Base-by-base conservation (phyloP, 768 basidiomycete genomes). In the Rickenella mellea region DNA sequence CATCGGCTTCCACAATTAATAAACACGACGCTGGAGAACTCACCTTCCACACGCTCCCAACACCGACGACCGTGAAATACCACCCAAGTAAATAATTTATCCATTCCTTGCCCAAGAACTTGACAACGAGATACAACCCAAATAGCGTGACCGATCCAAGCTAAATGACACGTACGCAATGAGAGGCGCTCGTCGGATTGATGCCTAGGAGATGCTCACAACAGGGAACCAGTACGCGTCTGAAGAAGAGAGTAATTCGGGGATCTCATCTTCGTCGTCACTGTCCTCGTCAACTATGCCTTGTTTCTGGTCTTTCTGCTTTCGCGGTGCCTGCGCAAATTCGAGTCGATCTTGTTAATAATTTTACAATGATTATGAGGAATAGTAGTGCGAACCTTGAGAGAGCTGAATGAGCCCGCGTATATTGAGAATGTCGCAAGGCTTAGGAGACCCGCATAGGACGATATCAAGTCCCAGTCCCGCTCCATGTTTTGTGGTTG, bases 181-280 rank as follows among this genome's bases (percentile, higher is more conserved):
- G 14, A 22, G 38, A 44, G 27, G 27, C 38, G 24, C 42, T 24
- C 20, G 25, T 5, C 32, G 15, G 9, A 32, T 35, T 33, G 14
- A 33, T 26, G 42, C 15, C 10, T 27, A 26, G 46, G 22, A 19
- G 36, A 32, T 14, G 66, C 82, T 55, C 49, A 87, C 83, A 28
- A 88, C 63, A 17, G 85, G 85, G 49, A 88, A 83, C 20, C 83
- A 51, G 74, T 78, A 84, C 17, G 83, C 85, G 44, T 88, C 84
- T 25, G 58, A 62, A 4, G 79, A 69, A 1, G 84, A 76, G 60
- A 88, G 55, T 21, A 74, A 70, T 40, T 79, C 78, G 2, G 65
- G 52, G n/a, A 67, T 49, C 8, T 76, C 74, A 33, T 83, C 83
- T 14, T 79, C 69, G 2, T 72, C 71, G 0, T 73, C 70, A 1